Evolutionary conservation across 352 stramenopile genomes (phyloP).

Genomic region (Discostella stelligera): DNA sequence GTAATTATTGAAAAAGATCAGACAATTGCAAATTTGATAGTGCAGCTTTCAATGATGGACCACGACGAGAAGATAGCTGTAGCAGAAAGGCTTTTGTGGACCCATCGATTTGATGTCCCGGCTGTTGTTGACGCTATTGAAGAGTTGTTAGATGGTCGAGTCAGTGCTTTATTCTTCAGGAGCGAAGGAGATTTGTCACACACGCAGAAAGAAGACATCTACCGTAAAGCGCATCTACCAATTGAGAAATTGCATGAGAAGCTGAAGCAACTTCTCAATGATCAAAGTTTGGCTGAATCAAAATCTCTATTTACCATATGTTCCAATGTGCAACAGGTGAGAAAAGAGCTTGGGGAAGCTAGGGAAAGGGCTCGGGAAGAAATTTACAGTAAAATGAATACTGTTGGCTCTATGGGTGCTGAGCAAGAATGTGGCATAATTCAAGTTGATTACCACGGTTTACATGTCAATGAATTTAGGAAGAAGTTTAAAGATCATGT

Average conservation of each 20-base stretch:
- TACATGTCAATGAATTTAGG: background rate
- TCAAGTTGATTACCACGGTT: slow-evolving; percentile 6
- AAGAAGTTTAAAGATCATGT: slow-evolving; percentile 6
- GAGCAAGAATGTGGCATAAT: slow-evolving; percentile 1
- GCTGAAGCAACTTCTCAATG: too few species aligned
- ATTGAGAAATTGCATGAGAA: slow-evolving; percentile 8
- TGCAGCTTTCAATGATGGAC: slow-evolving; percentile 3
- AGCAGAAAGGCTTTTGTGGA: slow-evolving; percentile 9
- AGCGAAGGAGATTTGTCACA: slow-evolving; percentile 8
- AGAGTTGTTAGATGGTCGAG: slow-evolving; percentile 9
- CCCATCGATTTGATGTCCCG: slow-evolving; percentile 6
- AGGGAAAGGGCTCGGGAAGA: too few species aligned
- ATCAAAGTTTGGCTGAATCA: slow-evolving; percentile 2
- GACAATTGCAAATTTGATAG: slow-evolving; percentile 5
- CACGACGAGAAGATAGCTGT: slow-evolving; percentile 3
- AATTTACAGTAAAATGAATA: too few species aligned
- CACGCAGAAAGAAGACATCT: slow-evolving; percentile 2
- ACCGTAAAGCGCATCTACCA: background rate
- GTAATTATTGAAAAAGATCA: slow-evolving; percentile 6
- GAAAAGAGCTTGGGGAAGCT: background rate
- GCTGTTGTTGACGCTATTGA: slow-evolving; percentile 8
- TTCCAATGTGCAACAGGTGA: slow-evolving; percentile 4
- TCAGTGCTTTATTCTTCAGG: slow-evolving; percentile 6
- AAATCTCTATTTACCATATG: background rate
- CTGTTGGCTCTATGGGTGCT: background rate